phyloP scores from a whole-genome alignment of 495 filamentous ascomycete species.

The Hyphodiscus hymeniophilus region DNA sequence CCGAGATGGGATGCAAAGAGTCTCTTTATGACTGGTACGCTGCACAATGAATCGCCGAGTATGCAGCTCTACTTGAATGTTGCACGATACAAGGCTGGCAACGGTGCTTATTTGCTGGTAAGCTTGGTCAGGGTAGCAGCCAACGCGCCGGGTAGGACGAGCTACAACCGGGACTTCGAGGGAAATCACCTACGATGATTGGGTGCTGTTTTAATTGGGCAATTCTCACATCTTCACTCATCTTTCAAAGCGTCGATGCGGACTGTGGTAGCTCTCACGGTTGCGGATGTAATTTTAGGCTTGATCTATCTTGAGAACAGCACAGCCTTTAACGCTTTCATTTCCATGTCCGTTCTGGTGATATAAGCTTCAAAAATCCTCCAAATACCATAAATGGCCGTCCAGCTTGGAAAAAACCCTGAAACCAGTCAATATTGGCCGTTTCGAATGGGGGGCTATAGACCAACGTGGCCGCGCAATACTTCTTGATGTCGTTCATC shows the following conservation, averaged over 20 bases:
- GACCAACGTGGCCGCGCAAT: constrained; percentile 26
- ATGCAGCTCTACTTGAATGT: constrained; percentile 35
- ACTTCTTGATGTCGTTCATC: constrained; percentile 10
- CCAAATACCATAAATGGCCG: constrained; percentile 31
- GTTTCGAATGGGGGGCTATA: constrained; percentile 30
- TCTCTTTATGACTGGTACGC: no score
- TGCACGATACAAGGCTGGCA: constrained; percentile 24
- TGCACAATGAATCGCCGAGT: constrained; percentile 30
- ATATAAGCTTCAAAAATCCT: constrained; percentile 37
- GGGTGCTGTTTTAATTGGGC: constrained; percentile 34
- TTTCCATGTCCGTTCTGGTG: constrained; percentile 33
- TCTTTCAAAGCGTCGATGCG: constrained; percentile 16
- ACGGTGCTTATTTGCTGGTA: constrained; percentile 28
- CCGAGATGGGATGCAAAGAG: no score
- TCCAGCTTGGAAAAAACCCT: constrained; percentile 17
- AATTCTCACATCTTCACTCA: constrained; percentile 24
- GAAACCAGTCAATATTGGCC: constrained; percentile 25
- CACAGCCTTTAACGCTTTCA: constrained; percentile 39
- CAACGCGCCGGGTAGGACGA: constrained; percentile 31
- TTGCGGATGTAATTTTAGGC: constrained; percentile 17
- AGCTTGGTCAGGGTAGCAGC: constrained; percentile 27
- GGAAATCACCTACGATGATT: constrained; percentile 45
- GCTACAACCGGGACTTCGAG: constrained; percentile 44
- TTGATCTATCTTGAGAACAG: constrained; percentile 21
- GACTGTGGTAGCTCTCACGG: constrained; percentile 14